phyloP scores from a whole-genome alignment of 257 asterid species.

The Petunia secreta region DNA sequence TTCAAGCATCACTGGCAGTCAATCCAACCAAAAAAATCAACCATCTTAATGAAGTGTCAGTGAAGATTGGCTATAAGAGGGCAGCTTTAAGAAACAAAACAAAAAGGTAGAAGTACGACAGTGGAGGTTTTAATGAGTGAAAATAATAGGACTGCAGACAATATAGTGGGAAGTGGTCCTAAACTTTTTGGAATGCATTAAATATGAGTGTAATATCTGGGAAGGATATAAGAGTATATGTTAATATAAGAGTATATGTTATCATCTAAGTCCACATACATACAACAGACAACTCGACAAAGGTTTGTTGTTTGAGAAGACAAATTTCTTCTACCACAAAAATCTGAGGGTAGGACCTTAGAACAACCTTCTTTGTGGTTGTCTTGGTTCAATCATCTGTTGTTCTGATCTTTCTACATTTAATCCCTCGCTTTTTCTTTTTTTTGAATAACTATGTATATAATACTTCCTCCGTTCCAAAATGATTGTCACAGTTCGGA shows the following conservation, averaged over 20 bases:
- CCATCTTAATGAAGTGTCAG: not conserved
- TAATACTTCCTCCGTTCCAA: too few relatives aligned
- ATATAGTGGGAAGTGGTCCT: slow-evolving; percentile 43
- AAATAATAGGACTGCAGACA: slow-evolving; percentile 14
- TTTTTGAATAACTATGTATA: too few relatives aligned
- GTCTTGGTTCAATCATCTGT: slow-evolving; percentile 33
- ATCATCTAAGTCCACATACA: slow-evolving; percentile 50
- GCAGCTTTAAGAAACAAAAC: not conserved
- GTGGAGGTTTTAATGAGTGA: slow-evolving; percentile 6
- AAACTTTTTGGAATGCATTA: not conserved
- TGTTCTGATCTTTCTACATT: not conserved
- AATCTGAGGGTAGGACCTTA: slow-evolving; percentile 26
- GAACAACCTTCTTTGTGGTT: slow-evolving; percentile 10
- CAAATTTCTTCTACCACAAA: slow-evolving; percentile 34
- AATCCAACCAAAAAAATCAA: not conserved
- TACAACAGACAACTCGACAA: slow-evolving; percentile 41
- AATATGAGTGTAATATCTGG: not conserved
- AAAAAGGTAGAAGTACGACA: slow-evolving; percentile 3
- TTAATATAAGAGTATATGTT: too few relatives aligned
- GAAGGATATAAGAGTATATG: not conserved
- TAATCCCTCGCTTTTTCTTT: too few relatives aligned
- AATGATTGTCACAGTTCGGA: too few relatives aligned
- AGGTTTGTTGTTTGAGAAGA: slow-evolving; percentile 41
- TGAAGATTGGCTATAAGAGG: not conserved
- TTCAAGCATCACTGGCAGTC: not conserved